Evolutionary conservation across 306 rosid genomes (phyloP).

Genomic region (Bauhinia variegata): DNA sequence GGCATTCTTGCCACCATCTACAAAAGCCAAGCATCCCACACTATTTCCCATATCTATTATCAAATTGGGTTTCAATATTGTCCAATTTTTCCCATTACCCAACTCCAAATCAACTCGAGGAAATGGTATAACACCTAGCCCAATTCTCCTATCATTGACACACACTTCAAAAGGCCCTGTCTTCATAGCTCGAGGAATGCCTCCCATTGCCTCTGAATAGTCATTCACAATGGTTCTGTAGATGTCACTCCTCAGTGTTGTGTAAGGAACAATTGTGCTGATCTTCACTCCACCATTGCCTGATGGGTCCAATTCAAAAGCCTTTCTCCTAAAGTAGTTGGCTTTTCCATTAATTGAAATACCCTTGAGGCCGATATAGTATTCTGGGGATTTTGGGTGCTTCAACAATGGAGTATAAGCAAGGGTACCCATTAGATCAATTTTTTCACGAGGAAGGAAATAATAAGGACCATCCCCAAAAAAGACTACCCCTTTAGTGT

Average conservation of each 20-base stretch:
- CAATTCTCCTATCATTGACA: too few species aligned
- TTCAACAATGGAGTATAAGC: slow-evolving; percentile 3
- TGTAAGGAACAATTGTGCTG: not conserved
- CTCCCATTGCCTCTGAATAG: too few species aligned
- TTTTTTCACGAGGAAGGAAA: not conserved
- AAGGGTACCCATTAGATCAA: not conserved
- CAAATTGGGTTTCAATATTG: not conserved
- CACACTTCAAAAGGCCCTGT: too few species aligned
- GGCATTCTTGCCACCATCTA: not conserved
- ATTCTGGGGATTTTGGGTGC: slow-evolving; percentile 1
- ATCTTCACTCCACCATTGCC: slow-evolving; percentile 22
- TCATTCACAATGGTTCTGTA: not conserved
- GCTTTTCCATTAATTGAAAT: not conserved
- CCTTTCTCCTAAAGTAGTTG: not conserved
- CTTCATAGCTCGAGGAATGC: too few species aligned
- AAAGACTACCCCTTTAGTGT: not conserved
- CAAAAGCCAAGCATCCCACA: slow-evolving; percentile 2
- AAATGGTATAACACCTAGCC: too few species aligned
- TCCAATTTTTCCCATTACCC: not conserved
- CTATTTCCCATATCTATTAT: not conserved
- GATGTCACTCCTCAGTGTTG: not conserved
- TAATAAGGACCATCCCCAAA: slow-evolving; percentile 4
- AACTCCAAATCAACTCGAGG: not conserved
- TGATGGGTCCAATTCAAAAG: not conserved
- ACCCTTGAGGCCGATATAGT: not conserved